Evolutionary conservation across 2,329 filamentous ascomycete species (phyloP), one percentile per base, ranked within the genome.

Genomic region (Trichoderma cornu-damae): DNA sequence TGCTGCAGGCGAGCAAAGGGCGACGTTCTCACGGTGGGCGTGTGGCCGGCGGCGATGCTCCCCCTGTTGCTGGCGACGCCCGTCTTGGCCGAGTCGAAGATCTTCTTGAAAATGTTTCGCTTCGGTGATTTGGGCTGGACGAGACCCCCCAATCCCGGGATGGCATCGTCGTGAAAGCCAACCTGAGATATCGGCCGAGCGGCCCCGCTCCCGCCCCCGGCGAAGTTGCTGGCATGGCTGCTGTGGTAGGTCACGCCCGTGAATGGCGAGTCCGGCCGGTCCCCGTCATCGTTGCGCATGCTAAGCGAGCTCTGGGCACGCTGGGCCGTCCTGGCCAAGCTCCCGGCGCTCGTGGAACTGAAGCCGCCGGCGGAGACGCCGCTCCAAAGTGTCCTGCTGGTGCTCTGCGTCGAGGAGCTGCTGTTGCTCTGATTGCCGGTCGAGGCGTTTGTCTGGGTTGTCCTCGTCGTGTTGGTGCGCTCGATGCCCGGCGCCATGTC

Each of bases 331-430:
- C 92, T 84, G 28, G 91, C 92, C 62, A 95, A 84, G 72, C 93
- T 97, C 54, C 92, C 94, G 14, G 94, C 94, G 72, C 94, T 97
- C 14, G 94, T 97, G 50, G 91, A 89, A 70, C 93, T 97, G 72
- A 96, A 90, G 11, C 83, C 93, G 50, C 92, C 86, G 0, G 94
- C 94, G 53, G 94, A 97, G 52, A 84, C 81, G 3, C 93, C 94
- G 70, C 93, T 97, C 93, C 96, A 96, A 42, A 99, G 72, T 66
- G 90, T 97, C 65, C 87, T 84, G 64, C 87, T 85, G 14, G 90
- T 96, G 69, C 84, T 85, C 64, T 89, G 84, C 1, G 88, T 92
- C 62, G 86, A 89, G 38, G 80, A 83, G 62, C 88, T 92, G 63
- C 83, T 88, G 43, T 82, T 83, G 62, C 87, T 92, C 62, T 86